Evolutionary conservation across 1,284 basidiomycete species (phyloP).

Genomic region (Microbotryum intermedium): DNA sequence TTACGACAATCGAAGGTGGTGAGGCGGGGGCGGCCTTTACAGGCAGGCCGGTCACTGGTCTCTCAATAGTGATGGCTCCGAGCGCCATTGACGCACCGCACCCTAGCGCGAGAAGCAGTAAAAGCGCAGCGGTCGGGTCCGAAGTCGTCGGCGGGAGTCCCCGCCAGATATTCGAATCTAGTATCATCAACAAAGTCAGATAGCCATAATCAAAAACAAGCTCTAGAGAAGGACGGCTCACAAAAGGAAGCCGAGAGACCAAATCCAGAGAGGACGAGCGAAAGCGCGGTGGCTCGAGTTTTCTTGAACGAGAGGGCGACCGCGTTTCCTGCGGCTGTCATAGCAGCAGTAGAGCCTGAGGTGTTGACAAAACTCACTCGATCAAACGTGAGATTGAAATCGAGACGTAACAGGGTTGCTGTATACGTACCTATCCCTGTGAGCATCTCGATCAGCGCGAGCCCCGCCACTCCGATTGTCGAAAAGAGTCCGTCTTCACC

Average conservation of each 20-base stretch:
- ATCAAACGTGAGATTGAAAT: no score
- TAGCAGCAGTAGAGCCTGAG: conserved; percentile 20
- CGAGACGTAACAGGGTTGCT: no score
- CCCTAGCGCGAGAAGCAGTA: conserved; percentile 37
- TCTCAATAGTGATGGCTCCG: conserved; percentile 23
- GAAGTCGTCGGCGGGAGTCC: background rate
- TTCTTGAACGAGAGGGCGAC: conserved; percentile 23
- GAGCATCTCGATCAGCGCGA: conserved; percentile 11
- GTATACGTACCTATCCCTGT: conserved; percentile 11
- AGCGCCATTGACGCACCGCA: conserved; percentile 35
- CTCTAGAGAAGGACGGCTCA: background rate
- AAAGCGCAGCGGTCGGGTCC: conserved; percentile 37
- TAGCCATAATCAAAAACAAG: background rate
- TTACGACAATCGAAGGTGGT: background rate
- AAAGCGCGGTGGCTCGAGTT: conserved; percentile 37
- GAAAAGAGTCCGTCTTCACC: conserved; percentile 37
- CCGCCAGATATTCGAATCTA: conserved; percentile 33
- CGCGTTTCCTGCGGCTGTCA: conserved; percentile 16
- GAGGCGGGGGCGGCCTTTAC: conserved; percentile 16
- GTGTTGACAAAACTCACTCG: background rate
- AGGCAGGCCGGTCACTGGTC: conserved; percentile 6
- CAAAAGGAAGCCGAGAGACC: conserved; percentile 40
- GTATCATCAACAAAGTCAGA: background rate
- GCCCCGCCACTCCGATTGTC: conserved; percentile 13
- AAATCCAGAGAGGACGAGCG: conserved; percentile 38